A percentile compares a stretch with the other conserved stretches of the same genome.
These are phyloP conservation scores for Aspergillus alliaceus DNA, from an alignment of 2,329 filamentous ascomycete species.

Conservation along the genomic window DNA sequence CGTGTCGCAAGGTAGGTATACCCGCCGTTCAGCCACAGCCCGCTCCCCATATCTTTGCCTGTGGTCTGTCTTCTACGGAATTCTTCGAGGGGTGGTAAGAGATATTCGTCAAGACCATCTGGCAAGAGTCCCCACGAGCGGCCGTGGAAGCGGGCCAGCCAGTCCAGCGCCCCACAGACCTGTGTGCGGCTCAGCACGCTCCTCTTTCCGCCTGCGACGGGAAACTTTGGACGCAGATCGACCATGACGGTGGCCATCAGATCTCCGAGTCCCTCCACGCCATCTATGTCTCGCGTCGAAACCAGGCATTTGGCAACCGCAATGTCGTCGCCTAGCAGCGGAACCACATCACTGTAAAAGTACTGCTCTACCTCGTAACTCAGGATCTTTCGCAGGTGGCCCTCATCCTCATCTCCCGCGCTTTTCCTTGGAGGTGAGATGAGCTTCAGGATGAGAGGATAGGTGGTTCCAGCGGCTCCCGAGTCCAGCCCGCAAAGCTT, in stretches of 20 bases:
- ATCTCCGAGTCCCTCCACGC: constrained; percentile 21
- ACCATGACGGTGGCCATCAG: constrained; percentile 58
- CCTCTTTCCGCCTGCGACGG: constrained; percentile 48
- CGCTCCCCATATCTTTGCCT: constrained; percentile 8
- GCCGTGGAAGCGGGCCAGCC: constrained; percentile 63
- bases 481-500: too few species aligned
- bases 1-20: constrained; percentile 69
- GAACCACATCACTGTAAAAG: constrained; percentile 61
- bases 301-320: constrained; percentile 54
- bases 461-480: too few species aligned
- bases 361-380: constrained; percentile 68
- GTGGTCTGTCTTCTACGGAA: constrained; percentile 27
- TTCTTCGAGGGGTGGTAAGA: constrained; percentile 59
- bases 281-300: constrained; percentile 38
- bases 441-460: constrained; percentile 57
- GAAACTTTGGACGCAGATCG: constrained; percentile 56
- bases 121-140: constrained; percentile 47
- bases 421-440: constrained; percentile 55
- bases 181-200: constrained; percentile 49
- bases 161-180: constrained; percentile 57
- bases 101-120: constrained; percentile 27
- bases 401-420: constrained; percentile 54
- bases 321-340: constrained; percentile 44
- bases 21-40: constrained; percentile 64
- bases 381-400: constrained; percentile 64